phyloP scores from a whole-genome alignment of 139 green algal species.

The Tetraselmis striata region DNA sequence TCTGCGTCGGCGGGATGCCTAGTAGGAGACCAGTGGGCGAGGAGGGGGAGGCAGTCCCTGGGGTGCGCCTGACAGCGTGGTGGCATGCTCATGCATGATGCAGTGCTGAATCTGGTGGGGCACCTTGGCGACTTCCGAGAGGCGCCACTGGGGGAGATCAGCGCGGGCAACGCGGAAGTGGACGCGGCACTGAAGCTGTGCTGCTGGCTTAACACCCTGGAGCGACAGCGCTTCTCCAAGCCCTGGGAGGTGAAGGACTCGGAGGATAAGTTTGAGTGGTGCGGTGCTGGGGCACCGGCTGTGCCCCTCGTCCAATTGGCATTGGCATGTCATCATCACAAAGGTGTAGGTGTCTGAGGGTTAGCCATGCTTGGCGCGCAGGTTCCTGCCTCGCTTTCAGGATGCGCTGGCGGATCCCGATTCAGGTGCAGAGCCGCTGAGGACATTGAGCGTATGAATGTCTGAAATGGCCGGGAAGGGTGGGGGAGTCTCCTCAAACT shows the following conservation, averaged over 20 bases:
- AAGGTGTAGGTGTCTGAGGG: no score
- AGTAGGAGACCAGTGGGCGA: no score
- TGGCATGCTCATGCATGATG: background rate
- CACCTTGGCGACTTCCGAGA: background rate
- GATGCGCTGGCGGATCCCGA: background rate
- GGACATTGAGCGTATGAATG: no score
- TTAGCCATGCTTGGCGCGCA: no score
- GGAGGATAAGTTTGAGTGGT: conserved; percentile 21
- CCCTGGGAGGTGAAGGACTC: conserved; percentile 50
- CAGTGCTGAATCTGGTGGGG: background rate
- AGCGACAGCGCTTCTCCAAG: conserved; percentile 43
- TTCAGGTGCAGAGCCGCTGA: no score
- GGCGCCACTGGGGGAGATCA: background rate
- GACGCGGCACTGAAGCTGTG: conserved; percentile 56
- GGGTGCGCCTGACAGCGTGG: no score
- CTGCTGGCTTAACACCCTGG: conserved; percentile 63
- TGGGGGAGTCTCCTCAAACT: no score
- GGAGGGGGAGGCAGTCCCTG: background rate
- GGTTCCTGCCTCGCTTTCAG: background rate
- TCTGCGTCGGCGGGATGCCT: no score
- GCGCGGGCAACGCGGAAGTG: background rate
- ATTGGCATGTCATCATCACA: no score
- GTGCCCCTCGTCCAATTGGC: no score
- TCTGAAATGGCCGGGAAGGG: no score
- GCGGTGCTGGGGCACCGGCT: no score